A percentile compares a stretch with the other conserved stretches of the same genome.
These are phyloP conservation scores for Entomortierella parvispora DNA, from an alignment of 192 early-diverging fungal species.

Conservation along the genomic window DNA sequence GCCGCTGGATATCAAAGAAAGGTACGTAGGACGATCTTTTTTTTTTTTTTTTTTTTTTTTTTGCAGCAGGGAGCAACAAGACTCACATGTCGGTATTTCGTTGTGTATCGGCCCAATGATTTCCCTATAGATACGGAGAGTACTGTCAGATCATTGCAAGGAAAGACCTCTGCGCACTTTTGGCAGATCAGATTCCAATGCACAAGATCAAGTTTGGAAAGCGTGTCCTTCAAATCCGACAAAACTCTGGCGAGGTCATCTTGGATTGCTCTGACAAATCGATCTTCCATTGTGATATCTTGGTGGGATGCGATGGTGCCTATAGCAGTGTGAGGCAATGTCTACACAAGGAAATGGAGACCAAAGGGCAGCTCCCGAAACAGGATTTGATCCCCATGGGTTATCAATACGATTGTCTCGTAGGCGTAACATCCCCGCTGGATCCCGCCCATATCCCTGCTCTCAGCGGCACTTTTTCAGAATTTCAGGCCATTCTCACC, in stretches of 20 bases:
- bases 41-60: neutral
- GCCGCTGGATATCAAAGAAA: constrained; percentile 27
- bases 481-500: constrained; percentile 30
- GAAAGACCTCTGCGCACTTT: constrained; percentile 11
- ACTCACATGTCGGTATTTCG: no score
- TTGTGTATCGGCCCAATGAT: no score
- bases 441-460: constrained; percentile 9
- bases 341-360: constrained; percentile 15
- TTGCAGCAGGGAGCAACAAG: no score
- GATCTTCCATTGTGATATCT: constrained; percentile 8
- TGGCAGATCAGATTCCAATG: constrained; percentile 13
- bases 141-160: constrained; percentile 28
- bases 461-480: constrained; percentile 24
- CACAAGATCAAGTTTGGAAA: constrained; percentile 36
- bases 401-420: constrained; percentile 32
- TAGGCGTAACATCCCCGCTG: constrained; percentile 32
- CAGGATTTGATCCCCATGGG: constrained; percentile 16
- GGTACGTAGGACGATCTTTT: constrained; percentile 7
- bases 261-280: constrained; percentile 25
- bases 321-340: constrained; percentile 23
- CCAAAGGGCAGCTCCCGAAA: constrained; percentile 16
- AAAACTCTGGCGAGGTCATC: constrained; percentile 25
- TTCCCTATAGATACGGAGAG: constrained; percentile 17
- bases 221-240: constrained; percentile 23
- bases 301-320: constrained; percentile 25